Conservation (phyloP, 306 rosid genomes). For the Sicyos edulis region DNA sequence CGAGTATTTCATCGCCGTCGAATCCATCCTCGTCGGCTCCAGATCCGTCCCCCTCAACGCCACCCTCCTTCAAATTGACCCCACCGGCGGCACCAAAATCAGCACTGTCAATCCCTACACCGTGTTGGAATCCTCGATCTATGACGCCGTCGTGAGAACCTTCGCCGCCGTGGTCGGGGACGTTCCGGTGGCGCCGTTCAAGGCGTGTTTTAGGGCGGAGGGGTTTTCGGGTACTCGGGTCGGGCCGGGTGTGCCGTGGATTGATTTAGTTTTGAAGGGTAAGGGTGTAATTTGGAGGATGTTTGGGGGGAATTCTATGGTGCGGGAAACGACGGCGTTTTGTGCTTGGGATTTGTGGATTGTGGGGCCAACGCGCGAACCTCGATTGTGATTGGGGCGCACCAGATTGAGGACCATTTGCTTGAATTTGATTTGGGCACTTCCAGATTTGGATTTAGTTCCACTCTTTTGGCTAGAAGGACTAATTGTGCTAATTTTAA, state of each 20-base stretch:
- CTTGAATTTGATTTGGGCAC: constrained; percentile 43
- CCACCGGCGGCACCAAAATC: constrained; percentile 60
- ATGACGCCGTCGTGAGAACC: constrained; percentile 32
- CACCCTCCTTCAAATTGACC: constrained; percentile 34
- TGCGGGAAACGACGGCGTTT: constrained; percentile 22
- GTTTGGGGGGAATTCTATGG: constrained; percentile 56
- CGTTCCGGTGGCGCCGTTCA: constrained; percentile 44
- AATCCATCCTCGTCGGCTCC: constrained; percentile 33
- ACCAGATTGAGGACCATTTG: constrained; percentile 49
- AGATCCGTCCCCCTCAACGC: constrained; percentile 29
- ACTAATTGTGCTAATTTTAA: constrained; percentile 51
- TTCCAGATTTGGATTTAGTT: constrained; percentile 50
- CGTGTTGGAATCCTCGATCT: constrained; percentile 43
- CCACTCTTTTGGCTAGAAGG: constrained; percentile 26
- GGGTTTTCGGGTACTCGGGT: constrained; percentile 23
- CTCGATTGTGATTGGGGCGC: constrained; percentile 50
- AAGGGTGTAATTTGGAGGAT: constrained; percentile 39
- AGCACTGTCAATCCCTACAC: constrained; percentile 53
- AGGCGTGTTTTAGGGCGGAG: constrained; percentile 33
- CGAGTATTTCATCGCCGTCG: constrained; percentile 54
- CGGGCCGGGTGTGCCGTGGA: constrained; percentile 41
- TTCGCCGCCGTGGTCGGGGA: constrained; percentile 28
- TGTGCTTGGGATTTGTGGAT: constrained; percentile 56
- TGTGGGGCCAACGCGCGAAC: constrained; percentile 40
- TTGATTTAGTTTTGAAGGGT: constrained; percentile 46